Evolutionary conservation across 108 stramenopile species (phyloP).

Genomic region (Skeletonema tropicum): DNA sequence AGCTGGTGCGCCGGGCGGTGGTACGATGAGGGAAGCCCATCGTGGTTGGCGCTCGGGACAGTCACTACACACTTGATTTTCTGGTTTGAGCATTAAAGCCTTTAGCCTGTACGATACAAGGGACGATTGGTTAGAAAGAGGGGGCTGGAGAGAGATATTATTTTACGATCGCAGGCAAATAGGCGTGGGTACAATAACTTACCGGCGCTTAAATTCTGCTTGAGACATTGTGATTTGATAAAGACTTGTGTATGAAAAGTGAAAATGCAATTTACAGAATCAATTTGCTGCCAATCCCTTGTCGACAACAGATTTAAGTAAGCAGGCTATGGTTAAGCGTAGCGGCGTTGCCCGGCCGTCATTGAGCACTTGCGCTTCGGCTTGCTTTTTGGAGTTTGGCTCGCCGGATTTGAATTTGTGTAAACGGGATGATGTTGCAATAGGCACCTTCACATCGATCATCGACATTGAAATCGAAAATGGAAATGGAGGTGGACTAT

Average conservation of each 20-base stretch:
- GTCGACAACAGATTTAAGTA: no score
- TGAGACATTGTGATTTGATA: conserved; percentile 44
- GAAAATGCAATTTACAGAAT: neutral
- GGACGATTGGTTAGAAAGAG: neutral
- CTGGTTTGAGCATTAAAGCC: conserved; percentile 81
- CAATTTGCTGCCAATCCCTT: neutral
- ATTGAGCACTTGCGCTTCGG: no score
- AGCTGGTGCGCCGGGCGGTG: conserved; percentile 81
- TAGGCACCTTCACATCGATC: neutral
- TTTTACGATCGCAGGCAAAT: neutral
- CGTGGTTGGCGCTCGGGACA: conserved; percentile 94
- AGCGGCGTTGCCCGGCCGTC: no score
- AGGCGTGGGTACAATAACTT: neutral
- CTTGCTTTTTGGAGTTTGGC: no score
- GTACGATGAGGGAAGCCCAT: conserved; percentile 94
- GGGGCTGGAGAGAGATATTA: neutral
- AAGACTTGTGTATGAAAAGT: neutral
- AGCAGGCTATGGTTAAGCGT: no score
- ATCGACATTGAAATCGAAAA: no score
- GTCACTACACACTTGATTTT: conserved; percentile 93
- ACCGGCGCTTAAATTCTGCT: conserved; percentile 50
- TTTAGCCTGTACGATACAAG: conserved; percentile 52
- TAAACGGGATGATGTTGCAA: no score
- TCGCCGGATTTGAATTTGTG: no score
- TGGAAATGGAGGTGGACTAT: no score